Evolutionary conservation across 2,329 filamentous ascomycete species (phyloP), one percentile per base, ranked within the genome.

Genomic region (Trichoderma gracile): DNA sequence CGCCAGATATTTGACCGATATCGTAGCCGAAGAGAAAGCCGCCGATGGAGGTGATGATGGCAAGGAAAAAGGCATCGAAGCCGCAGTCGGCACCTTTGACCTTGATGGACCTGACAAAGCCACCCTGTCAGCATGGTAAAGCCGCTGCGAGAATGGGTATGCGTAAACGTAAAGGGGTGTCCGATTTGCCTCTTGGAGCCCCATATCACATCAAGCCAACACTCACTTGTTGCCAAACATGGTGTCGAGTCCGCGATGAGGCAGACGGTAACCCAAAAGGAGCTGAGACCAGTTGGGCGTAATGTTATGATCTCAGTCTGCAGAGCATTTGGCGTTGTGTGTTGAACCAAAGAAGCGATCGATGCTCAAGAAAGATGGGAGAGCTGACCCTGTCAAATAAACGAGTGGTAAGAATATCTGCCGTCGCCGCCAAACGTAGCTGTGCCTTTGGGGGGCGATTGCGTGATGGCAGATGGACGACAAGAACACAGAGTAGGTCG

Each of bases 21-120:
- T 88, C 86, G 68, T 87, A 87, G 54, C 86, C 86, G 72, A 87
- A 87, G 66, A 88, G 80, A 73, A 86, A 86, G 54, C 84, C 86
- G 66, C 85, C 85, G 46, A 88, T 81, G 50, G 81, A 84, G 49
- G 84, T 85, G 47, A 82, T 77, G 40, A 80, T 74, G 50, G 82
- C 83, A 30, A 86, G 69, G 30, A 81, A 58, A 65, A 81, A 67
- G 25, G 78, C 68, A 66, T 80, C 78, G 25, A 72, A 62, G 53
- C 78, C 78, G 59, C 77, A 79, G 54, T 78, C 73, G 71, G 77
- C 78, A 67, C 78, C 78, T 69, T 79, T 79, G 72, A 80, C 65
- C 63, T 73, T 76, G 70, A 80, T 72, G 42, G 77, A 78, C 65
- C 78, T 80, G 46, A 2, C 19, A 8, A 45, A 3, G 21, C 21